phyloP scores from a whole-genome alignment of 2,329 filamentous ascomycete genomes.

The Fusarium newnesense region DNA sequence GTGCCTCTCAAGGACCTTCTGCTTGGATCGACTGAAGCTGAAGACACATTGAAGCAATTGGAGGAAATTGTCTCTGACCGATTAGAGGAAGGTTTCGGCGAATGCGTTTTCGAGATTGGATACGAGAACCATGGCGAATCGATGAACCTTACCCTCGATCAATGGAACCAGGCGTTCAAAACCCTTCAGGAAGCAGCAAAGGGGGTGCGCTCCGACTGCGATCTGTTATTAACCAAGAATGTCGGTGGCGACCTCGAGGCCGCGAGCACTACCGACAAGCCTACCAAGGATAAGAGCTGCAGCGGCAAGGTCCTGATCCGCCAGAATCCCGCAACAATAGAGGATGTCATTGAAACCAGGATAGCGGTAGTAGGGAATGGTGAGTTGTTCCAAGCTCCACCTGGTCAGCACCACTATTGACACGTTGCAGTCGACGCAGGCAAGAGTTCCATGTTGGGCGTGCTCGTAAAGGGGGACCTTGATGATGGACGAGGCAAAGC shows the following conservation, averaged over 20 bases:
- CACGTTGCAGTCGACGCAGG: conserved; percentile 83
- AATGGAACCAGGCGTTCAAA: conserved; percentile 79
- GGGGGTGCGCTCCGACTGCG: conserved; percentile 76
- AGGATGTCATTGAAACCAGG: conserved; percentile 93
- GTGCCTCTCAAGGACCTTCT: conserved; percentile 81
- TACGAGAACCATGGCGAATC: conserved; percentile 89
- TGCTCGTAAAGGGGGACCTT: conserved; percentile 92
- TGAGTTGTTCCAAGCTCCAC: conserved; percentile 48
- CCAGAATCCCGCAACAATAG: conserved; percentile 75
- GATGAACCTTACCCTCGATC: conserved; percentile 77
- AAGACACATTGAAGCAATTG: conserved; percentile 71
- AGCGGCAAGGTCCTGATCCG: conserved; percentile 90
- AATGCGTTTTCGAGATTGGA: conserved; percentile 91
- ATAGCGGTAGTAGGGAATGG: conserved; percentile 97
- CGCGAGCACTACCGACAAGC: conserved; percentile 61
- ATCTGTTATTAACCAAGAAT: conserved; percentile 88
- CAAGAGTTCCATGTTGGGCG: conserved; percentile 95
- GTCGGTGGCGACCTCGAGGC: conserved; percentile 83
- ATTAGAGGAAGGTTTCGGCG: conserved; percentile 85
- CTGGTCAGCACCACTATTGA: conserved; percentile 17
- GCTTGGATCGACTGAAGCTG: conserved; percentile 70
- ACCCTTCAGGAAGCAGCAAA: conserved; percentile 74
- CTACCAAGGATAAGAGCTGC: conserved; percentile 76
- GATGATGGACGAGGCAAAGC: conserved; percentile 95
- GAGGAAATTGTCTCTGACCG: conserved; percentile 73